These are phyloP conservation scores for Candida bentonensis DNA, from an alignment of 805 yeast genomes.

Conservation along the genomic window DNA sequence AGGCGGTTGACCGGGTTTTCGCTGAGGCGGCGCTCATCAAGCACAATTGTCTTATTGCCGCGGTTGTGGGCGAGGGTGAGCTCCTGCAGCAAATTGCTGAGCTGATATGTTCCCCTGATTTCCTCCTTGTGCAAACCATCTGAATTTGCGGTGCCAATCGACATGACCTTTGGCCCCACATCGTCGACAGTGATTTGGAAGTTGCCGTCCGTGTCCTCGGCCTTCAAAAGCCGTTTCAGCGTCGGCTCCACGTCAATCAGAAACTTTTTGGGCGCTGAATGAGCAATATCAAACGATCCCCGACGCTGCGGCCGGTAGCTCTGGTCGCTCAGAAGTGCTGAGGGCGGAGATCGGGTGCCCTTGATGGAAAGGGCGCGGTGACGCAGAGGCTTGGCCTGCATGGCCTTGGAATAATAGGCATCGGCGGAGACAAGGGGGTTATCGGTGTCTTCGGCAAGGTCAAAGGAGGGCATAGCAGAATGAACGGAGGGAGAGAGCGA, in stretches of 20 bases:
- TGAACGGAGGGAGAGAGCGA: no score
- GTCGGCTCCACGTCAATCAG: conserved; percentile 70
- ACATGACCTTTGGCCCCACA: conserved; percentile 68
- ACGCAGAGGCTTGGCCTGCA: not conserved
- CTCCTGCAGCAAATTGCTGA: conserved; percentile 77
- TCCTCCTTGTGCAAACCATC: conserved; percentile 62
- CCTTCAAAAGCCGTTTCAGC: conserved; percentile 47
- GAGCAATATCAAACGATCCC: not conserved
- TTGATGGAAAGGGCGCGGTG: not conserved
- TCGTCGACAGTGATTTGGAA: conserved; percentile 79
- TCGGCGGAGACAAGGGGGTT: not conserved
- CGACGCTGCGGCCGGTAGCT: not conserved
- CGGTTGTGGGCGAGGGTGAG: conserved; percentile 70
- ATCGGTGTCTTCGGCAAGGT: not conserved
- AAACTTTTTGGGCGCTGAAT: conserved; percentile 31
- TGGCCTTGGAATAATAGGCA: not conserved
- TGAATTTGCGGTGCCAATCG: conserved; percentile 72
- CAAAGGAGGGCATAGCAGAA: no score
- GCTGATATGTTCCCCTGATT: conserved; percentile 79
- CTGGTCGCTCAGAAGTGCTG: not conserved
- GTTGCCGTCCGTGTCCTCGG: conserved; percentile 77
- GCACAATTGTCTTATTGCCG: conserved; percentile 62
- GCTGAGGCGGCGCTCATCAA: conserved; percentile 71
- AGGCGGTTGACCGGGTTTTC: conserved; percentile 80
- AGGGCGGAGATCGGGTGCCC: not conserved